These are phyloP conservation scores for Grosmannia serpens DNA, from an alignment of 2,329 filamentous ascomycete genomes.

Conservation along the genomic window DNA sequence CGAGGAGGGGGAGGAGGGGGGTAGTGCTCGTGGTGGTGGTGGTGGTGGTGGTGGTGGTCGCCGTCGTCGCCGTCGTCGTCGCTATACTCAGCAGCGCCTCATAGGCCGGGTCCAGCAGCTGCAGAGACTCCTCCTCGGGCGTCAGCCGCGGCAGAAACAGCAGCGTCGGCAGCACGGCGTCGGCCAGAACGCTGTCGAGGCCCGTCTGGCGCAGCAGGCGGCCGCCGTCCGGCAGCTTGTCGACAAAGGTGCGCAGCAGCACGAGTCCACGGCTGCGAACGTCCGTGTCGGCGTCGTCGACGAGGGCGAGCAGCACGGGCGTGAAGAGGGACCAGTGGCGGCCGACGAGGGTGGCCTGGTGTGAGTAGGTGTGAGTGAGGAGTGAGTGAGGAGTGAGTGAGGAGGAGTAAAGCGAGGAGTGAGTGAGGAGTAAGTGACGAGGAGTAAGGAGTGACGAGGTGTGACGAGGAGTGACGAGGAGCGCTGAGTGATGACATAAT, in stretches of 20 bases:
- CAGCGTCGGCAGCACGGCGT: conserved; percentile 60
- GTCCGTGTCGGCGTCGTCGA: conserved; percentile 47
- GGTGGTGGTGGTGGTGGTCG: background rate
- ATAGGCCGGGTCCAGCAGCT: conserved; percentile 55
- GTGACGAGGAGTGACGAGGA: too few relatives aligned
- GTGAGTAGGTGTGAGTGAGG: background rate
- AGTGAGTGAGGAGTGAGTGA: background rate
- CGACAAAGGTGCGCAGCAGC: conserved; percentile 43
- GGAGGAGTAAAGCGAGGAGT: background rate
- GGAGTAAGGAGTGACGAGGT: too few relatives aligned
- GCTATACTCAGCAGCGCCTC: conserved; percentile 41
- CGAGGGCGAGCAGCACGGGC: conserved; percentile 56
- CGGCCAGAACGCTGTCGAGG: conserved; percentile 55
- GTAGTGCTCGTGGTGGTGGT: background rate
- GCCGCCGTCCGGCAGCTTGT: conserved; percentile 31
- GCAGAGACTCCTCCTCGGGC: conserved; percentile 56
- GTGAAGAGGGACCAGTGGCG: conserved; percentile 56
- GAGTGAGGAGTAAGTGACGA: too few relatives aligned
- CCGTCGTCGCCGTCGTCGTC: conserved; percentile 1
- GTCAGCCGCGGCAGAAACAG: conserved; percentile 68
- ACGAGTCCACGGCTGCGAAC: conserved; percentile 45
- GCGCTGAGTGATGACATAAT: too few relatives aligned
- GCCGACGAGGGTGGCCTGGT: conserved; percentile 27
- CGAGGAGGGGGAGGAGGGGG: conserved; percentile 35
- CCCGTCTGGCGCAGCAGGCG: conserved; percentile 33